Percentiles rank a stretch among this genome's conserved stretches.
These are phyloP conservation scores for Pyrenula massariospora DNA, from an alignment of 495 filamentous ascomycete genomes.

Conservation along the genomic window DNA sequence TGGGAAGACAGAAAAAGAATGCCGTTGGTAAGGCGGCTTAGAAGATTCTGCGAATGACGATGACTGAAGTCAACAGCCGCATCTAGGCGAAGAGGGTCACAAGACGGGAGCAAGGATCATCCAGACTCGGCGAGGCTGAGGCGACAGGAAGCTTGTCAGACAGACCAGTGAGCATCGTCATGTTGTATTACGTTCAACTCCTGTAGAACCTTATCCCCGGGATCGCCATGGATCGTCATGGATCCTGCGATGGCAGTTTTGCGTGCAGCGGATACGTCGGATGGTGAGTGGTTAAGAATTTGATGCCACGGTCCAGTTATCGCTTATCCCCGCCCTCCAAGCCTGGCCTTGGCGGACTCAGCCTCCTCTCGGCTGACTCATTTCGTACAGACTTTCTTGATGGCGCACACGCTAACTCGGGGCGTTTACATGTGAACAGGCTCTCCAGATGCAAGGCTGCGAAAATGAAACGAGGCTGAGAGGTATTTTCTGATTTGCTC, in stretches of 20 bases:
- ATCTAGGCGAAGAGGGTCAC: not conserved
- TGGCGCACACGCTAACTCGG: no score
- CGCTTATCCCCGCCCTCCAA: not conserved
- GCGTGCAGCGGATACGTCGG: not conserved
- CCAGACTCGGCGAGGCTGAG: not conserved
- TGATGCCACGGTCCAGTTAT: not conserved
- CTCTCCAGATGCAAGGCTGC: no score
- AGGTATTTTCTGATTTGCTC: no score
- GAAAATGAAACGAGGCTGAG: no score
- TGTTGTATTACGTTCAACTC: not conserved
- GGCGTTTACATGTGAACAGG: no score
- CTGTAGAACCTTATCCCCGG: not conserved
- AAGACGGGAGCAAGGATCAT: not conserved
- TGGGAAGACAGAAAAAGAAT: not conserved
- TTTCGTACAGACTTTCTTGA: no score
- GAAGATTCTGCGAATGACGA: not conserved
- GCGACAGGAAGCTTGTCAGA: not conserved
- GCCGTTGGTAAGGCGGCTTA: not conserved
- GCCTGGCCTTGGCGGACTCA: not conserved
- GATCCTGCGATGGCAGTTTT: not conserved
- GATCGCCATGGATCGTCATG: no score
- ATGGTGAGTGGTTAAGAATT: not conserved
- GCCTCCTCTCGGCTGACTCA: not conserved
- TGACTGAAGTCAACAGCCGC: no score
- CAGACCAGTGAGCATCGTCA: not conserved